Base-by-base conservation (phyloP, 495 filamentous ascomycete genomes). In the Filosporella fistucella region DNA sequence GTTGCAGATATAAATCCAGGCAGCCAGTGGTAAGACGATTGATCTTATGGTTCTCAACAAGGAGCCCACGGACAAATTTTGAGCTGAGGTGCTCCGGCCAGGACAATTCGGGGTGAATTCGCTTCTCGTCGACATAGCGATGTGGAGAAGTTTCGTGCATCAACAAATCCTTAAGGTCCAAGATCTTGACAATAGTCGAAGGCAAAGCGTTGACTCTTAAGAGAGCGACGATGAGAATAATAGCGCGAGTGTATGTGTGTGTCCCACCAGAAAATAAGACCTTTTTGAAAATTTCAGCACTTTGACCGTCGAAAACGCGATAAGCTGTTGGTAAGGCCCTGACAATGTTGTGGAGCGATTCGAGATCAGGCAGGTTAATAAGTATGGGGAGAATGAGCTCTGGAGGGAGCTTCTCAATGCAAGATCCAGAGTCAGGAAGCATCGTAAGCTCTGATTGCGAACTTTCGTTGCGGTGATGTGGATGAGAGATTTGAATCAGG, bases 331-430 rank as follows among this genome's bases (percentile, higher is more conserved):
- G 45, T n/a, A 36, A 48, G 6, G 23, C 34, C 41, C 45, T 24
- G 14, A 48, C 6, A 28, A 48, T 10, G 36, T 36, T 48, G n/a
- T 40, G 35, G 45, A 48, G 45, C 14, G 45, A 48, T 24, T 28
- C 22, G n/a, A 48, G 36, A 34, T 48, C 45, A 5, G 22, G 45
- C n/a, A 48, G 45, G 13, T 39, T n/a, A 22, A 9, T 39, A 11
- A 40, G 17, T 17, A 40, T 28, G 13, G 35, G 25, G n/a, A 48
- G 16, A 10, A 33, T 13, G 12, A 48, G 11, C 32, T 48, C 45
- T 30, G 45, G 34, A 5, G 35, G 2, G 17, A 48, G 45, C 1
- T 14, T 29, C 10, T 48, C 45, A 20, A 48, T n/a, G n/a, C n/a
- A n/a, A n/a, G n/a, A n/a, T n/a, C n/a, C n/a, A n/a, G n/a, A n/a